Percentiles rank a stretch among this genome's conserved stretches.
These are phyloP conservation scores for Lactarius sp. DNA, from an alignment of 768 basidiomycete species.

Conservation along the genomic window DNA sequence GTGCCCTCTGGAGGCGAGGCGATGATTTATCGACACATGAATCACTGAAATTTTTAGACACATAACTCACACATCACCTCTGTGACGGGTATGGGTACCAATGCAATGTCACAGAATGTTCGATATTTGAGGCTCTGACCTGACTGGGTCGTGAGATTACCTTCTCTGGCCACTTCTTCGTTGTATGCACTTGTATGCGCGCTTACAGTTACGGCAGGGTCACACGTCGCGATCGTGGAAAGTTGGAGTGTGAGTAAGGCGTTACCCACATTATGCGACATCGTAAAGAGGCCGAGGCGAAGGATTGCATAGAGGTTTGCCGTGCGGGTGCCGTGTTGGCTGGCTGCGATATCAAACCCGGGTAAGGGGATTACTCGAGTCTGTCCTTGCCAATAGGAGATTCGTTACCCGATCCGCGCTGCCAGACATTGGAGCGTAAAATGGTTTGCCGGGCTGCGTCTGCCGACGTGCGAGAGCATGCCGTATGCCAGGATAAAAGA, in stretches of 20 bases:
- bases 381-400: slow-evolving; percentile 20
- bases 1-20: not conserved
- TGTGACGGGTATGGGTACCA: not conserved
- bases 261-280: not conserved
- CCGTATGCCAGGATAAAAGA: not conserved
- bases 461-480: slow-evolving; percentile 16
- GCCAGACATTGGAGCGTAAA: slow-evolving; percentile 8
- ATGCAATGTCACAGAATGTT: not conserved
- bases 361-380: slow-evolving; percentile 13
- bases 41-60: not conserved
- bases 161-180: not conserved
- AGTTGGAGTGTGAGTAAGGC: not conserved
- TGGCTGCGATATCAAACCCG: slow-evolving; percentile 27
- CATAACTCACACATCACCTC: not conserved
- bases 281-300: not conserved
- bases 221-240: not conserved
- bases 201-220: not conserved
- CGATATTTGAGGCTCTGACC: not conserved
- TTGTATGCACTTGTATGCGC: not conserved
- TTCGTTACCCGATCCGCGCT: slow-evolving; percentile 25
- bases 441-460: not conserved
- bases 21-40: slow-evolving; percentile 3
- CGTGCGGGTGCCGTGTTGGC: slow-evolving; percentile 26
- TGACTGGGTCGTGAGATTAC: not conserved
- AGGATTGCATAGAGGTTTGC: slow-evolving; percentile 22